A percentile compares a stretch with the other conserved stretches of the same genome.
These are phyloP conservation scores for Phytopythium aichiense DNA, from an alignment of 352 stramenopile genomes.

Conservation along the genomic window DNA sequence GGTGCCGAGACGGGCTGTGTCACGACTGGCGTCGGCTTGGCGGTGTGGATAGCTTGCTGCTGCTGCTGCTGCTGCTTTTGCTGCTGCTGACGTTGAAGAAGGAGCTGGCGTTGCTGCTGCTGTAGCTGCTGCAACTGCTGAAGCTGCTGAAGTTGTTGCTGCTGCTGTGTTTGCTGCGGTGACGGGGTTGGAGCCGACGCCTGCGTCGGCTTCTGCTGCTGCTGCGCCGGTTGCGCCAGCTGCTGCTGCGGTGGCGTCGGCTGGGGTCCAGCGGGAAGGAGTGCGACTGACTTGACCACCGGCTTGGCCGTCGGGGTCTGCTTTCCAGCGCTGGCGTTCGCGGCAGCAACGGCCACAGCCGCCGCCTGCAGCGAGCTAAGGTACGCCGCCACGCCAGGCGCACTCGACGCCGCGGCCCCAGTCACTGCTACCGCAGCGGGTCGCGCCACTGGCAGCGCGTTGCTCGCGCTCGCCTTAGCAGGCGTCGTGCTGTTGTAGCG, in stretches of 20 bases:
- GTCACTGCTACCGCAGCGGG: conserved; percentile 4
- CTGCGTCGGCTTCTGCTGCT: conserved; percentile 6
- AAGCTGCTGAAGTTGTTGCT: conserved; percentile 33
- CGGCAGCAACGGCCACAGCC: not conserved
- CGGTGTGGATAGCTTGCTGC: not conserved
- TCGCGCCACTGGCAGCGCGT: conserved; percentile 19
- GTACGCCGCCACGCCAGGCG: conserved; percentile 2
- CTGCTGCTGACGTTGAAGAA: not conserved
- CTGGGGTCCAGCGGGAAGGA: conserved; percentile 7
- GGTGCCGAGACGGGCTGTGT: not conserved
- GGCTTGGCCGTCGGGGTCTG: conserved; percentile 5
- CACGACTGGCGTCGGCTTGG: not conserved
- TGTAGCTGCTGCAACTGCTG: conserved; percentile 15
- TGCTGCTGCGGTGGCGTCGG: conserved; percentile 4
- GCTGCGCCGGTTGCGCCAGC: too few species aligned
- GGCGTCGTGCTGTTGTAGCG: not conserved
- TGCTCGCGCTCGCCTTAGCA: conserved; percentile 18
- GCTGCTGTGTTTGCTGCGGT: conserved; percentile 9
- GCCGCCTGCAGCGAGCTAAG: conserved; percentile 7
- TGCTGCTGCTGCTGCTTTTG: conserved; percentile 6
- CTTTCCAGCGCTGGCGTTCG: conserved; percentile 9
- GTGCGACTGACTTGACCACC: conserved; percentile 21
- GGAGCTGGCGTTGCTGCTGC: not conserved
- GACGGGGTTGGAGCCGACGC: not conserved
- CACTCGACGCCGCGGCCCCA: not conserved